Base-by-base conservation (phyloP, 1,284 basidiomycete species). In the Pterulicium gracile region DNA sequence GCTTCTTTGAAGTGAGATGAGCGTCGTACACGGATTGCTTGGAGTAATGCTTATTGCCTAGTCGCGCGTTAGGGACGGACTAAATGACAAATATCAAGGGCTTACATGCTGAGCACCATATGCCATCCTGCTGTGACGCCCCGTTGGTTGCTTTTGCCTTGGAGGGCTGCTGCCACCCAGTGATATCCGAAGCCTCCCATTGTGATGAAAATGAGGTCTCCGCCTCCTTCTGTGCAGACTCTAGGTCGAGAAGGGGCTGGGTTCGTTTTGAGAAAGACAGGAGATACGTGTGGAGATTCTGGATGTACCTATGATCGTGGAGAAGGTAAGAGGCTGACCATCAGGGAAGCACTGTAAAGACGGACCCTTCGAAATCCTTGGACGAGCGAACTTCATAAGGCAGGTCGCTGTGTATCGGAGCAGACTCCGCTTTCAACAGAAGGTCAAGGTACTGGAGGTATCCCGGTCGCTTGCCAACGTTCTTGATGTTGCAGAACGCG, bases 1-100 rank as follows among this genome's bases (percentile, higher is more conserved):
- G 96, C 62, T 93, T 97, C 64, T 91, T 93, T 22, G 92, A 95
- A 5, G 81, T 89, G 43, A 98, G 67, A 61, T 98, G 96, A 3
- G 92, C 94, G 56, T 97, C 91, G 63, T 94, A 98, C 3, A 98
- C 96, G 0, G 95, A 97, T 63, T 97, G 90, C 63, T 98, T 99
- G 12, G 94, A 80, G 63, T 98, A 98, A 51, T 76, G 72, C 59
- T 94, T 93, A 62, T 93, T 88, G 61, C 93, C 90, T 93, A 47
- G n/a, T n/a, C n/a, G n/a, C 27, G 27, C 7, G 27, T 32, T 7
- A 48, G 42, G 34, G 17, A 45, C 24, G 34, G 23, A 43, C 4
- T 23, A 23, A 22, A 46, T 48, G 47, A 47, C 40, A 49, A 53
- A 48, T 35, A 44, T 32, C 43, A 48, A 48, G 24, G 46, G 75